Base-by-base conservation (phyloP, 176 grass and related monocot genomes). In the Oryza nivara region DNA sequence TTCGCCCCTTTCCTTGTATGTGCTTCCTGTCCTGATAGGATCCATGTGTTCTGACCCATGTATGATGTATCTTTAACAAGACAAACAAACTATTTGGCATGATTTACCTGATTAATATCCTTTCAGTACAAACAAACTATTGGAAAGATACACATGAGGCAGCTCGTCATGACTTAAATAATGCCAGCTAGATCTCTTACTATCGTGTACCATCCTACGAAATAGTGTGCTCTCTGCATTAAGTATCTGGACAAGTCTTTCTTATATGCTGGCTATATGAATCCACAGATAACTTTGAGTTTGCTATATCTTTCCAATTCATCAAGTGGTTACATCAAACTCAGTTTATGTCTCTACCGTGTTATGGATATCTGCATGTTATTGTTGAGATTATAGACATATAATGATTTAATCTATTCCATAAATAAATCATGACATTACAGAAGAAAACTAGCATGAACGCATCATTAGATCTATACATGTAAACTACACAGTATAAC, bases 61-160 rank as follows among this genome's bases (percentile, higher is more conserved):
- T 17, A 16, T n/a, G 19, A 63, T 63, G 7, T 63, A 11, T 63
- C 58, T 73, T 41, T 81, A 79, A 79, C 3, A 48, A 68, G 30
- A 32, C 30, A 74, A 68, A n/a, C 11, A 89, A 49, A 80, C n/a
- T 74, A 68, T 69, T 69, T 75, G 84, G 20, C 41, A 84, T 40
- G 17, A 36, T 32, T 79, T 44, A 38, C n/a, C 51, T 68, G 12
- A 3, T 52, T 40, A 54, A 20, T 76, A 68, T 38, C 36, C 38
- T 74, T 72, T 84, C 63, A 51, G 44, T 48, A 45, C 60, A 75
- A 77, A 10, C 43, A 38, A 72, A 32, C 30, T 32, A 32, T 32
- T 32, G 22, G 84, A 68, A 75, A 41, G 46, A 47, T 90, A 78
- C 65, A 22, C 63, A 40, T 83, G 58, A 28, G 74, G 30, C 58